A percentile compares a stretch with the other conserved stretches of the same genome.
phyloP scores from a whole-genome alignment of 805 yeast species.

The Ogataea nitratoaversa region DNA sequence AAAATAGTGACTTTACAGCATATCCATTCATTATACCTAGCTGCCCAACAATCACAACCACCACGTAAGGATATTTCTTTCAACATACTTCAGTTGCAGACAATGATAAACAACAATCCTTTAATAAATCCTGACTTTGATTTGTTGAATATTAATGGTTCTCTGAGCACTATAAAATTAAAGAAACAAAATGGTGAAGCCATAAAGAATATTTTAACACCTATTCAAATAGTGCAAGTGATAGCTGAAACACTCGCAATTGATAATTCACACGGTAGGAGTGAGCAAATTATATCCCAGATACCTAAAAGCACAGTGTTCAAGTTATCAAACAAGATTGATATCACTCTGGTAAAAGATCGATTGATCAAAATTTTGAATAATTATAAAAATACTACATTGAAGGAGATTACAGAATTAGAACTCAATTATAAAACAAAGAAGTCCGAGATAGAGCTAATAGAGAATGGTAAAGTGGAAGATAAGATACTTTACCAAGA shows the following conservation, averaged over 20 bases:
- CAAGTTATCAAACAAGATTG: slow-evolving; percentile 28
- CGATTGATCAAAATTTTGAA: slow-evolving; percentile 31
- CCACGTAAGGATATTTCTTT: slow-evolving; percentile 32
- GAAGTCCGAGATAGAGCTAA: slow-evolving; percentile 35
- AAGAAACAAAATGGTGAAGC: slow-evolving; percentile 18
- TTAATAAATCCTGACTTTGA: slow-evolving; percentile 33
- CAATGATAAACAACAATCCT: slow-evolving; percentile 35
- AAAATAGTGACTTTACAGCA: slow-evolving; percentile 35
- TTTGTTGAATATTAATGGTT: slow-evolving; percentile 28
- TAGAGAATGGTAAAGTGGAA: slow-evolving; percentile 39
- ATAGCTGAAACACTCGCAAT: slow-evolving; percentile 32
- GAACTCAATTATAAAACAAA: slow-evolving; percentile 34
- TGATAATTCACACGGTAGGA: slow-evolving; percentile 24
- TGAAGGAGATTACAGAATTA: slow-evolving; percentile 34
- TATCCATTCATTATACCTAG: slow-evolving; percentile 31
- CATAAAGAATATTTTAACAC: slow-evolving; percentile 24
- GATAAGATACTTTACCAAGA: slow-evolving; percentile 29
- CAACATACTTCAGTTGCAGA: slow-evolving; percentile 32
- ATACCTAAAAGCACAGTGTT: slow-evolving; percentile 32
- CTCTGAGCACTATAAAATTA: slow-evolving; percentile 19
- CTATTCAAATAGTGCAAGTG: slow-evolving; percentile 33
- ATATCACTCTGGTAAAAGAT: slow-evolving; percentile 30
- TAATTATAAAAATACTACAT: slow-evolving; percentile 29
- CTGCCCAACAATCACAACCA: slow-evolving; percentile 30
- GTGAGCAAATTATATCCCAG: slow-evolving; percentile 29